phyloP scores from a whole-genome alignment of 352 stramenopile species.

The Globisporangium carolinianum region DNA sequence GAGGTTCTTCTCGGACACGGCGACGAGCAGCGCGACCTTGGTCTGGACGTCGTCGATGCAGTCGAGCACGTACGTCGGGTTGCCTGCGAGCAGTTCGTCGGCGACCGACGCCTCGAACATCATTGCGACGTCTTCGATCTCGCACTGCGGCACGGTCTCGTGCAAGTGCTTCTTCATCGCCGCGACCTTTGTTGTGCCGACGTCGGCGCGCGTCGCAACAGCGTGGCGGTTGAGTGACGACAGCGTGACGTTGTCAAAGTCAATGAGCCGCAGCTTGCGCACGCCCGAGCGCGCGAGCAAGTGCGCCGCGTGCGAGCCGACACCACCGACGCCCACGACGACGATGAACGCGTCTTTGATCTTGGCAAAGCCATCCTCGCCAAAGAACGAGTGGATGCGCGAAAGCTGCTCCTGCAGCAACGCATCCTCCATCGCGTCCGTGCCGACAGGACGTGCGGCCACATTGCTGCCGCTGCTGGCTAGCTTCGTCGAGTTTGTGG shows the following conservation, averaged over 20 bases:
- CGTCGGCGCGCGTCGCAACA: constrained; percentile 93
- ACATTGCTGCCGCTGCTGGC: not conserved
- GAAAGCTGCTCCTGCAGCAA: constrained; percentile 84
- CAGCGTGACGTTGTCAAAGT: constrained; percentile 99
- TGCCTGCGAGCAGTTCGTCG: constrained; percentile 74
- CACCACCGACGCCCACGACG: constrained; percentile 95
- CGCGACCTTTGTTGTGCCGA: constrained; percentile 92
- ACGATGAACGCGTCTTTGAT: constrained; percentile 90
- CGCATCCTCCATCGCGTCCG: constrained; percentile 38
- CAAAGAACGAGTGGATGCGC: constrained; percentile 93
- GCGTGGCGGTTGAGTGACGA: constrained; percentile 99
- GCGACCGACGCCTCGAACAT: constrained; percentile 88
- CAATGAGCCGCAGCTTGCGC: constrained; percentile 92
- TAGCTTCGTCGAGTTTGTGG: not conserved
- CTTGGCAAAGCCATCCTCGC: constrained; percentile 85
- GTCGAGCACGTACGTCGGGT: constrained; percentile 94
- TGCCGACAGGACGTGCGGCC: constrained; percentile 9
- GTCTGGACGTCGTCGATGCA: constrained; percentile 99
- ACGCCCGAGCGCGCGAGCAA: constrained; percentile 97
- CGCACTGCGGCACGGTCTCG: constrained; percentile 69
- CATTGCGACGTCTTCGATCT: constrained; percentile 82
- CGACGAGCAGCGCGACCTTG: constrained; percentile 92
- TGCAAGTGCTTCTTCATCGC: constrained; percentile 80
- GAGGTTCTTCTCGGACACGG: constrained; percentile 76
- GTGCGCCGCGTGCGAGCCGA: constrained; percentile 95